Percentiles rank a stretch among this genome's conserved stretches.
Evolutionary conservation across 2,329 filamentous ascomycete genomes (phyloP).

Genomic region (Xylariales sp.): DNA sequence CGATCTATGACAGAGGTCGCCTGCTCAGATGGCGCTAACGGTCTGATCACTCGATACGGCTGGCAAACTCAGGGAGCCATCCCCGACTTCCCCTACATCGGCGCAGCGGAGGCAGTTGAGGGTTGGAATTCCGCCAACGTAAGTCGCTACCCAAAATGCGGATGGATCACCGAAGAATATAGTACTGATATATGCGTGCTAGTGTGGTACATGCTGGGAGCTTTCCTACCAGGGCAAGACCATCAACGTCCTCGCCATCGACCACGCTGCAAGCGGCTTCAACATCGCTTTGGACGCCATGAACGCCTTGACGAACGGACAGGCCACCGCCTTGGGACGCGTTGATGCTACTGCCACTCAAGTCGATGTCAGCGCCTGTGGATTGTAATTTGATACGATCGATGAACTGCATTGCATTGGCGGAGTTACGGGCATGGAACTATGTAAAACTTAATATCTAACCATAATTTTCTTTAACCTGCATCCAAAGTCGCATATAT

Average conservation of each 20-base stretch:
- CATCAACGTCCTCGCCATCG: conserved; percentile 53
- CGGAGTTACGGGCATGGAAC: neutral
- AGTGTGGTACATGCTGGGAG: conserved; percentile 57
- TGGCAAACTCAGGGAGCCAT: conserved; percentile 52
- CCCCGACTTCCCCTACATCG: conserved; percentile 50
- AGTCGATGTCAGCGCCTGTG: conserved; percentile 41
- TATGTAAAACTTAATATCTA: no score
- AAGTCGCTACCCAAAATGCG: no score
- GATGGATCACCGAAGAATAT: no score
- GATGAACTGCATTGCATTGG: neutral
- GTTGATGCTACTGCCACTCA: conserved; percentile 44
- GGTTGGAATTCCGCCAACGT: conserved; percentile 49
- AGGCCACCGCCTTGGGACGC: conserved; percentile 44
- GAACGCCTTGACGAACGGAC: conserved; percentile 49
- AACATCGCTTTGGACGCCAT: conserved; percentile 54
- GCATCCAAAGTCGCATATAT: no score
- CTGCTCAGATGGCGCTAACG: conserved; percentile 66
- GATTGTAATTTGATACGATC: conserved; percentile 21
- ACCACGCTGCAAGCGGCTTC: conserved; percentile 45
- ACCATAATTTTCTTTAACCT: no score
- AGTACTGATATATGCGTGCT: no score
- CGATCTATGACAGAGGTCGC: conserved; percentile 53
- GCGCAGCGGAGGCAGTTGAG: conserved; percentile 45
- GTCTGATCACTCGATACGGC: conserved; percentile 57
- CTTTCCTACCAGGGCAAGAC: conserved; percentile 46